Base-by-base conservation (phyloP, 805 yeast genomes). In the Isabelozyma gotoi region DNA sequence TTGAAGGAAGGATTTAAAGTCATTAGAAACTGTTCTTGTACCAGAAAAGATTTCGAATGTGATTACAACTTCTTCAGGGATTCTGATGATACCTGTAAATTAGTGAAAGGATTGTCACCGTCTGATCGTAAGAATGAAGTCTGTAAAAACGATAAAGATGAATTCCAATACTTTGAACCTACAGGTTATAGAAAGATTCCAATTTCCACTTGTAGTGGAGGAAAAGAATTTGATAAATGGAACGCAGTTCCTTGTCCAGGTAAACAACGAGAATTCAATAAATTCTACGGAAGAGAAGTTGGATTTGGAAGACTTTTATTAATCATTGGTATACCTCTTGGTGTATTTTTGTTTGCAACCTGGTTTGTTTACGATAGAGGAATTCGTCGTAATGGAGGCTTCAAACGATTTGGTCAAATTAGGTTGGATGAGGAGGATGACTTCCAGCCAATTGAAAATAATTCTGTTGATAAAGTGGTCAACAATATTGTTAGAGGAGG, bases 111-210 rank as follows among this genome's bases (percentile, higher is more conserved):
- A 0, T 70, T 80, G 42, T 61, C 74, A 4, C 88, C 95, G 6
- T 74, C 79, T 11, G 87, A 88, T 56, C 81, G 82, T 43, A 52
- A 58, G 52, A 66, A 76, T 19, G 77, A 74, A 44, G 73, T 77
- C 43, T 88, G 97, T 63, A 73, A 69, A 43, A 71, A 74, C 44
- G 71, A 79, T 3, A 32, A 14, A 11, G 74, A 73, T 35, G 74
- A 76, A 1, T 70, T 82, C 48, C 90, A 88, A 59, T 91, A 81
- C 61, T 88, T 82, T 73, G 84, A 84, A 51, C 89, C 96, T 12
- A 90, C 98, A 0, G 99, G 98, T 0, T 94, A 94, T 63, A 80
- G 99, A 60, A 82, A 81, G 54, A 77, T 91, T 19, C 94, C 96
- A 1, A 60, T 87, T 43, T 84, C 94, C 10, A 88, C 96, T 0